Evolutionary conservation across 1,139 yeast species (phyloP), one percentile per base, ranked within the genome.

Genomic region (Pichia sp.): DNA sequence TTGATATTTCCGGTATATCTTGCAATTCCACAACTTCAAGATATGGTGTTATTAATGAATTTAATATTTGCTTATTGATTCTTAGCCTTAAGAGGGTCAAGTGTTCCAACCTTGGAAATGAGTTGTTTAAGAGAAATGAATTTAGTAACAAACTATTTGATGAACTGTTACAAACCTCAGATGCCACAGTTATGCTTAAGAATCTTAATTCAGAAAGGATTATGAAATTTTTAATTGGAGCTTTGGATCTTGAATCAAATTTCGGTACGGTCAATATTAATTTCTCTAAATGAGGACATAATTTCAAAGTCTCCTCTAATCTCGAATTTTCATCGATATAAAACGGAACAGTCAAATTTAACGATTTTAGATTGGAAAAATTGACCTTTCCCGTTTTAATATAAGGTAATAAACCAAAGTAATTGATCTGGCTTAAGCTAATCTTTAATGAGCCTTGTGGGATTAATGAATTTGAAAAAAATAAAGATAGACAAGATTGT

Each of bases 401-500:
- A 5, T 18, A 8, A 1, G 34, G 9, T 12, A 32, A 7, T 9
- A 47, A 31, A 6, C 37, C 43, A 21, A 12, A 18, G 21, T 17
- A 39, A 28, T 49, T 40, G 2, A 32, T 27, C 11, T 21, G 4
- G 21, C 27, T 27, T 19, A 48, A 12, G 4, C 20, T 18, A 3
- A 50, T n/a, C 4, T 15, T 24, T 9, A 50, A 30, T 9, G 7
- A 28, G 4, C 33, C 11, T 11, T 38, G 24, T 14, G 40, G 38
- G 22, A 14, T 31, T 5, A 49, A n/a, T 12, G 46, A 47, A 18
- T 40, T 44, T 2, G 51, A 35, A 9, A 57, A 37, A 17, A 59
- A 42, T 10, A 40, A 46, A n/a, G 49, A 50, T 8, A 59, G n/a
- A n/a, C 60, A 52, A 12, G 45, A 42, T 30, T 53, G 44, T 46